Evolutionary conservation across 2,329 filamentous ascomycete genomes (phyloP).

Genomic region (Periconia digitata): DNA sequence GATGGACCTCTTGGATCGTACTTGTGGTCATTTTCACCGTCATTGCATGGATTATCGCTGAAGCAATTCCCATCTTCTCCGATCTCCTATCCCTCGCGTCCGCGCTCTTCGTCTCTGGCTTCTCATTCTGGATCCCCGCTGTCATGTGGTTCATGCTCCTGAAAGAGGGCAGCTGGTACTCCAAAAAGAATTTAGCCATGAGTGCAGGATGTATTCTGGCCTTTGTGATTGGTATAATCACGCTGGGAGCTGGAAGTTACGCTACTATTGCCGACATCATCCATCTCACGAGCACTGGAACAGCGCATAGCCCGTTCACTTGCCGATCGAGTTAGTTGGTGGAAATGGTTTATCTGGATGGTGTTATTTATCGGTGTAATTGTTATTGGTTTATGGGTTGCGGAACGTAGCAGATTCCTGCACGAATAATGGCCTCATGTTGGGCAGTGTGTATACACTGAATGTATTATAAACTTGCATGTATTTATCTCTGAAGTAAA

Average conservation of each 20-base stretch:
- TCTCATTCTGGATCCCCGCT: slow-evolving; percentile 55
- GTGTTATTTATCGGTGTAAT: too few relatives aligned
- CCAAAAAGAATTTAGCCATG: slow-evolving; percentile 32
- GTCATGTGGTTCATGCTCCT: slow-evolving; percentile 43
- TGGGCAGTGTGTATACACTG: too few relatives aligned
- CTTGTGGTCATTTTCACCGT: slow-evolving; percentile 61
- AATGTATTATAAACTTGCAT: too few relatives aligned
- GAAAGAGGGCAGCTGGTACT: slow-evolving; percentile 49
- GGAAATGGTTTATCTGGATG: too few relatives aligned
- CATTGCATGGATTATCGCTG: slow-evolving; percentile 68
- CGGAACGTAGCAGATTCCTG: too few relatives aligned
- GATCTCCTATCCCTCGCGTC: slow-evolving; percentile 66
- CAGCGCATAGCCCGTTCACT: slow-evolving; percentile 44
- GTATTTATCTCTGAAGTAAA: too few relatives aligned
- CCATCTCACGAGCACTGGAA: slow-evolving; percentile 40
- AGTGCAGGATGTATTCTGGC: slow-evolving; percentile 24
- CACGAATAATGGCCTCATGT: too few relatives aligned
- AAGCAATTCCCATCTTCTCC: slow-evolving; percentile 71
- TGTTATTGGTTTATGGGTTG: too few relatives aligned
- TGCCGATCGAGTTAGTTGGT: slow-evolving; percentile 24
- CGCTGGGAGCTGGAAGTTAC: slow-evolving; percentile 47
- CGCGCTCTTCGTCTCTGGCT: slow-evolving; percentile 67
- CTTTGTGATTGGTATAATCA: slow-evolving; percentile 32
- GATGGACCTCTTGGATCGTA: slow-evolving; percentile 59
- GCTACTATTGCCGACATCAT: slow-evolving; percentile 48